Evolutionary conservation across 495 filamentous ascomycete species (phyloP).

Genomic region (Talaromyces thailandensis): DNA sequence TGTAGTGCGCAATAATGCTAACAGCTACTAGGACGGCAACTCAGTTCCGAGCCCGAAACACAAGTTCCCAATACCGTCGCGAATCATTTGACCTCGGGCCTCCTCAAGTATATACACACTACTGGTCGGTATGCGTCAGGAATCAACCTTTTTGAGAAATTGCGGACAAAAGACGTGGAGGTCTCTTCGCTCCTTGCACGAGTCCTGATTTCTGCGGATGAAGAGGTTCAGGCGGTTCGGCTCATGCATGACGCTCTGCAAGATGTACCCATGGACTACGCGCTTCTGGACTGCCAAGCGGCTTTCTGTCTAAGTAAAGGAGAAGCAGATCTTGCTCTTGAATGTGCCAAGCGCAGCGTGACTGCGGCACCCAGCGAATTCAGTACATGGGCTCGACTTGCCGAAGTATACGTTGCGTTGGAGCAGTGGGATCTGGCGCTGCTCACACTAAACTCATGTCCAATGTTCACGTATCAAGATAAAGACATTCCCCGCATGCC

Average conservation of each 20-base stretch:
- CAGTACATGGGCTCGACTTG: conserved; percentile 89
- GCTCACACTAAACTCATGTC: conserved; percentile 95
- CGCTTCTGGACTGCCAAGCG: conserved; percentile 87
- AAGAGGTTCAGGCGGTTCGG: conserved; percentile 89
- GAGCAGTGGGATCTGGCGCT: conserved; percentile 93
- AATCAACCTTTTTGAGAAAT: conserved; percentile 96
- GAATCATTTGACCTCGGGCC: conserved; percentile 87
- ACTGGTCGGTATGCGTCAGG: conserved; percentile 92
- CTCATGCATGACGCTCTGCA: conserved; percentile 81
- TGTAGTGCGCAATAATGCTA: not conserved
- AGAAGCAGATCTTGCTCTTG: conserved; percentile 73
- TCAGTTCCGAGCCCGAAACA: conserved; percentile 93
- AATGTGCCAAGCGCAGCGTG: conserved; percentile 88
- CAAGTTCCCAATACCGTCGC: conserved; percentile 95
- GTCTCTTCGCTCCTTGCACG: conserved; percentile 86
- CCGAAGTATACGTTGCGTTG: conserved; percentile 82
- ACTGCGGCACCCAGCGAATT: conserved; percentile 95
- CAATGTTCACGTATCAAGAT: conserved; percentile 99
- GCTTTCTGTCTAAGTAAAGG: conserved; percentile 88
- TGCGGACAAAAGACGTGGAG: conserved; percentile 82
- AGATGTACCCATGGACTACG: conserved; percentile 91
- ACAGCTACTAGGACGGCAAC: conserved; percentile 62
- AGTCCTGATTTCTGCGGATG: conserved; percentile 85
- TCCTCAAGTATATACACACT: conserved; percentile 94
- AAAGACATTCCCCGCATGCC: conserved; percentile 94